Evolutionary conservation across 257 asterid species (phyloP), one percentile per base, ranked within the genome.

Genomic region (Solanum gandarillasii): DNA sequence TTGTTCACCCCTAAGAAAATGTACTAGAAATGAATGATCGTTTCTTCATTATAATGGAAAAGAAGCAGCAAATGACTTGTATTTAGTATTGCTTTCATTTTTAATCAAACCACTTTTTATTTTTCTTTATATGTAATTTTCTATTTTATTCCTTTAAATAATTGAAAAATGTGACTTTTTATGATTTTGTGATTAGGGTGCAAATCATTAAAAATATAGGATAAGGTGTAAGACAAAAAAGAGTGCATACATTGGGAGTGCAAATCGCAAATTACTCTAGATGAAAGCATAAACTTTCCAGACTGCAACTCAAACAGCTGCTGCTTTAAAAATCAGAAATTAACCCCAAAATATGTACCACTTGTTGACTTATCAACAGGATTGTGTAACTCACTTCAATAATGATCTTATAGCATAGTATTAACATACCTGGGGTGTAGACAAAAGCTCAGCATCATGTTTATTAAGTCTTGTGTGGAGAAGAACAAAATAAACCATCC

Each of bases 401-500:
- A 39, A 73, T 73, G 81, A 73, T 34, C 46, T 18, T 73, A 73
- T 35, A 34, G 39, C 46, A 73, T 35, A 34, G 79, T 75, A 23
- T 67, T 55, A 84, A 91, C 94, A 71, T 86, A 97, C 99, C 98
- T 95, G 98, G 1, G 96, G 93, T 2, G 99, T 90, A 86, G 98
- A 93, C 93, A 97, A 92, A 83, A 90, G 90, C 87, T 93, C 97
- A 62, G 92, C 95, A 62, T 95, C 98, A 36, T 90, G 95, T 86
- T 95, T 97, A 89, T 88, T 92, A 87, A 97, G 92, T 89, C 99
- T 94, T 7, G 99, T 93, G 91, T 95, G 94, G 87, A 97, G 92
- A 90, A 97, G 98, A 91, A 97, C 98, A 81, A 97, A 97, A 87
- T 97, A 97, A 88, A 97, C 99, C 97, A 95, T 95, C 99, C 99